Percentiles rank a stretch among this genome's conserved stretches.
phyloP scores from a whole-genome alignment of 2,329 filamentous ascomycete genomes.

The Nemania sp. region DNA sequence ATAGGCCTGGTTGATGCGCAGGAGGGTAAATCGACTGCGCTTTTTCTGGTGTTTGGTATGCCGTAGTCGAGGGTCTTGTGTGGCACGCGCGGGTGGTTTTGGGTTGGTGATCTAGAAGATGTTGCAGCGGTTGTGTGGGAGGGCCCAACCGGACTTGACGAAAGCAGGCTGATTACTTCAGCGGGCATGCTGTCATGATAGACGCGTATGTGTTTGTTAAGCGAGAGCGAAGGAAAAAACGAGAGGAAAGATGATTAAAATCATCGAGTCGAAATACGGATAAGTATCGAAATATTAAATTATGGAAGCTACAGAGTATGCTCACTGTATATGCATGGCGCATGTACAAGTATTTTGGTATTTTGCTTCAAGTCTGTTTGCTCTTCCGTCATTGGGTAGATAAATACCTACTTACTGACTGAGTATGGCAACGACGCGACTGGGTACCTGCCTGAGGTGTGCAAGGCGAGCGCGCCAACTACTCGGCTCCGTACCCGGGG shows the following conservation, averaged over 20 bases:
- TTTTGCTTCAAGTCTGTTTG: neutral
- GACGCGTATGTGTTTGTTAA: neutral
- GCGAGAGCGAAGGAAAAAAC: neutral
- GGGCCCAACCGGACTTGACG: slow-evolving; percentile 48
- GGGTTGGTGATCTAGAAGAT: slow-evolving; percentile 24
- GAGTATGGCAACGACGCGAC: neutral
- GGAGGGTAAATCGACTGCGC: slow-evolving; percentile 5
- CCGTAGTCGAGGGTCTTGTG: slow-evolving; percentile 37
- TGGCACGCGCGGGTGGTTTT: slow-evolving; percentile 15
- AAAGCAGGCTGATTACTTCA: slow-evolving; percentile 54
- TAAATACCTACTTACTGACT: neutral
- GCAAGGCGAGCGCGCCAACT: neutral
- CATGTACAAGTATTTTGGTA: too few relatives aligned
- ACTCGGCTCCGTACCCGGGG: neutral
- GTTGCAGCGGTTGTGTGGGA: slow-evolving; percentile 22
- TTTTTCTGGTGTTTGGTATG: slow-evolving; percentile 20
- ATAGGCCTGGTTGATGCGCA: slow-evolving; percentile 9
- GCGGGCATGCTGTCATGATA: slow-evolving; percentile 47
- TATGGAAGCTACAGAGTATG: neutral
- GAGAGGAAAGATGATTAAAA: too few relatives aligned
- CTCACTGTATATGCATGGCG: too few relatives aligned
- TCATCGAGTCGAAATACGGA: too few relatives aligned
- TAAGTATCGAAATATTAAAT: neutral
- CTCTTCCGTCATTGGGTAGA: neutral
- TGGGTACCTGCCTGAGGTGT: too few relatives aligned